Evolutionary conservation across 768 basidiomycete genomes (phyloP), one percentile per base, ranked within the genome.

Genomic region (Agrocybe pediades): DNA sequence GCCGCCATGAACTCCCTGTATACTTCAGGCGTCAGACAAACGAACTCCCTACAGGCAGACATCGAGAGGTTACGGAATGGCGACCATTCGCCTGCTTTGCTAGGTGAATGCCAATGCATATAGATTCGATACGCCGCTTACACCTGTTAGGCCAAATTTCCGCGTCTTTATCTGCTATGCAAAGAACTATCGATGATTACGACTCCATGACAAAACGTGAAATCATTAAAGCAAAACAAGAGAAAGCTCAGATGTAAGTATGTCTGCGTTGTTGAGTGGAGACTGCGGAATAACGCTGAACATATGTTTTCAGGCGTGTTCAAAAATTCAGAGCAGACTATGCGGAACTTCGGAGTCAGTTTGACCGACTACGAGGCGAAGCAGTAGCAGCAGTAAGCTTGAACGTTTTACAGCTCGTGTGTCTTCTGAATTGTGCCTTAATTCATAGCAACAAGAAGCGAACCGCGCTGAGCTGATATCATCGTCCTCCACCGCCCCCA

Each of bases 181-280:
- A 91, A 46, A 76, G 97, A 53, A 95, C 97, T 49, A 87, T 98
- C 58, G 95, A 98, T 56, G 97, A 99, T 66, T 98, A 96, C 65
- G 95, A 98, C 63, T 88, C 90, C 8, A 95, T 98, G 91, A 93
- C 92, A 0, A 92, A 88, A 74, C 81, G 95, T 57, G 97, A 99
- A 71, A 93, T 97, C 65, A 95, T 98, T 48, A 93, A 91, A 62
- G 86, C 91, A 41, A 98, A 97, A 73, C 88, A 95, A 70, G 96
- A 98, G 74, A 98, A 98, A 74, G 97, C 95, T 0, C 81, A 90
- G 66, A 88, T 90, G 92, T 95, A 62, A 62, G 84, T 72, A 36
- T 13, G 11, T 39, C 25, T 41, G 36, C 15, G 20, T 19, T 36
- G 24, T 11, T 41, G 11, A 20, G 42, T 45, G 3, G 36, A 24